phyloP scores from a whole-genome alignment of 2,329 filamentous ascomycete genomes.

The Acrocalymma vagum region DNA sequence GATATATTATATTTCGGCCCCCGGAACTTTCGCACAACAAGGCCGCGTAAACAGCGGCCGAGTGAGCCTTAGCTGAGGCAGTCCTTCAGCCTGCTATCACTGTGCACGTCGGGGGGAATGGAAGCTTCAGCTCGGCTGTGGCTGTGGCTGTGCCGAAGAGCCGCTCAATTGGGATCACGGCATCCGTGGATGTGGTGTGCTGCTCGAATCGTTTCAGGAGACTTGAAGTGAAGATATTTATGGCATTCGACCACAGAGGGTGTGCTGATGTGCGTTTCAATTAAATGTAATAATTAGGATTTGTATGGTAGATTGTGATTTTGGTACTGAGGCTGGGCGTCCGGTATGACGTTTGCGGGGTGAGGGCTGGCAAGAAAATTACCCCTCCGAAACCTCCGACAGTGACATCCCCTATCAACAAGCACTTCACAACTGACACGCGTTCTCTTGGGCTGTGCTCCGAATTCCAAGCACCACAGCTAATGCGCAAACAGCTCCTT shows the following conservation, averaged over 20 bases:
- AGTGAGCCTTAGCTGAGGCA: constrained; percentile 19
- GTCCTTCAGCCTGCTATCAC: constrained; percentile 9
- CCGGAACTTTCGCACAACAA: constrained; percentile 7
- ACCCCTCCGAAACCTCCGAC: constrained; percentile 24
- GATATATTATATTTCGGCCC: constrained; percentile 10
- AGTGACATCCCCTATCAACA: constrained; percentile 25
- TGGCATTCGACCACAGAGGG: no score
- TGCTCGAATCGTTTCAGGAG: no score
- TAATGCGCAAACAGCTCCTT: constrained; percentile 15
- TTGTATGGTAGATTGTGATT: no score
- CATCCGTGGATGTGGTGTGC: neutral
- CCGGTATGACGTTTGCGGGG: constrained; percentile 32
- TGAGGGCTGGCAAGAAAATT: constrained; percentile 13
- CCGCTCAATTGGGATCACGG: constrained; percentile 7
- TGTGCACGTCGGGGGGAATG: constrained; percentile 17
- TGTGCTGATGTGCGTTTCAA: no score
- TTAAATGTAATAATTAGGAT: no score
- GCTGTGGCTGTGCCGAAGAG: constrained; percentile 34
- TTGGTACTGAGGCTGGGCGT: constrained; percentile 7
- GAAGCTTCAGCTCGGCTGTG: constrained; percentile 27
- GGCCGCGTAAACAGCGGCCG: constrained; percentile 19
- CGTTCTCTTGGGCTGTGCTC: constrained; percentile 40
- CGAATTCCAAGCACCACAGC: constrained; percentile 12
- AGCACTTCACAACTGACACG: constrained; percentile 35
- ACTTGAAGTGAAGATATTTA: no score